These are phyloP conservation scores for Rhododendron griersonianum DNA, from an alignment of 148 eudicot genomes.

Conservation along the genomic window DNA sequence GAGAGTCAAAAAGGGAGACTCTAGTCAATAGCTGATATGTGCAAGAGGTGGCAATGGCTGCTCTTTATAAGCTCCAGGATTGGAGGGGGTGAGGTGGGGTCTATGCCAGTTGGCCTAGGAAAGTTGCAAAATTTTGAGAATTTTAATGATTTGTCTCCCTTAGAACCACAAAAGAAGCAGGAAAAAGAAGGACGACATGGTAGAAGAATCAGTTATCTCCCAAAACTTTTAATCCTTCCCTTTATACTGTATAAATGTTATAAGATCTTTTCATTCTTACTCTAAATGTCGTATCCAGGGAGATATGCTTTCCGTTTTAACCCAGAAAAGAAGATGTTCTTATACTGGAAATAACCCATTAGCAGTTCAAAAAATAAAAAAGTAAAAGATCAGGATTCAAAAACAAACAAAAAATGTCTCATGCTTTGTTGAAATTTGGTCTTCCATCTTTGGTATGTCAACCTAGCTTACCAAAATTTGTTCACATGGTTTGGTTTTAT, in stretches of 20 bases:
- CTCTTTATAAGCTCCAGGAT: constrained; percentile 53
- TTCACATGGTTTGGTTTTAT: background rate
- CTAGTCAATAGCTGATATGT: constrained; percentile 33
- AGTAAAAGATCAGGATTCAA: background rate
- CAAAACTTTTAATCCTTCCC: background rate
- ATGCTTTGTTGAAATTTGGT: background rate
- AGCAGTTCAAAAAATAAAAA: background rate
- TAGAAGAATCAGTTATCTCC: constrained; percentile 31
- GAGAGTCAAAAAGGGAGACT: constrained; percentile 1
- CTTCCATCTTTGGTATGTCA: background rate
- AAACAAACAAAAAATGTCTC: background rate
- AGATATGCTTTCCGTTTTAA: constrained; percentile 1
- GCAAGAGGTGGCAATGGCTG: constrained; percentile 31
- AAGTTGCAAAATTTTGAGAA: constrained; percentile 21
- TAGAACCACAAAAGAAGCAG: constrained; percentile 34
- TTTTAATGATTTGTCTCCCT: constrained; percentile 33
- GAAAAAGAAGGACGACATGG: constrained; percentile 12
- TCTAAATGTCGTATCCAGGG: constrained; percentile 13
- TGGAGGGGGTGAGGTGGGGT: constrained; percentile 48
- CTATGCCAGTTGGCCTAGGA: constrained; percentile 41
- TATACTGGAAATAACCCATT: background rate
- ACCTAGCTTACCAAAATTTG: background rate
- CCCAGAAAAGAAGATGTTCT: background rate
- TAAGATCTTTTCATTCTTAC: background rate
- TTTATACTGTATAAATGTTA: background rate